Evolutionary conservation across 768 basidiomycete genomes (phyloP), one percentile per base, ranked within the genome.

Genomic region (Collybiopsis luxurians): DNA sequence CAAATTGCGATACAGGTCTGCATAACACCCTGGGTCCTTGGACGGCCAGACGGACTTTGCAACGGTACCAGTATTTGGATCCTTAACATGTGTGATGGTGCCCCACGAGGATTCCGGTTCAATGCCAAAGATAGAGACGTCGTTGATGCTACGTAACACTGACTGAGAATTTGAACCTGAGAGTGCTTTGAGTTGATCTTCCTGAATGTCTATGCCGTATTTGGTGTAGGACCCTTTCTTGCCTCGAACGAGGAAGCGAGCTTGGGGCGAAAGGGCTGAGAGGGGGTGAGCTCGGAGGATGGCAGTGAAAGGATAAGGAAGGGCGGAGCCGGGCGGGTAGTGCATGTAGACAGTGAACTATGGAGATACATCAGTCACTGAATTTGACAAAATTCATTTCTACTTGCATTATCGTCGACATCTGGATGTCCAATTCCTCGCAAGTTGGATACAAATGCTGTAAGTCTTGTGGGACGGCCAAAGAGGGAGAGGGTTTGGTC

Each of bases 401-500:
- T 17, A 66, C 84, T 61, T 53, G 88, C 88, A 45, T 69, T 77
- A 63, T 91, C 89, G 60, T 90, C 88, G 12, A 89, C 81, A 15
- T 82, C 76, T 2, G 80, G 77, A 64, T 78, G 74, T 5, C 87
- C 89, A 63, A 84, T 69, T n/a, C 81, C 81, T 51, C 90, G 79
- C 36, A 84, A 69, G 66, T 92, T 92, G 64, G 85, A 80, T 24
- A 86, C 73, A 64, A 89, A 82, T 1, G 85, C 89, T 3, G 87
- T 87, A 26, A 95, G 69, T 56, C 70, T 82, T 30, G 77, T 66
- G 0, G 93, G 92, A 48, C 83, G 75, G 36, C 92, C 93, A 64
- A 94, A 94, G 40, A 95, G 78, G 10, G 75, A 74, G 28, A 93
- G 73, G 4, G 82, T 77, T 69, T 93, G 90, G 71, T 93, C 90